phyloP scores from a whole-genome alignment of 106 monocot genomes.

The Dendrobium nobile region DNA sequence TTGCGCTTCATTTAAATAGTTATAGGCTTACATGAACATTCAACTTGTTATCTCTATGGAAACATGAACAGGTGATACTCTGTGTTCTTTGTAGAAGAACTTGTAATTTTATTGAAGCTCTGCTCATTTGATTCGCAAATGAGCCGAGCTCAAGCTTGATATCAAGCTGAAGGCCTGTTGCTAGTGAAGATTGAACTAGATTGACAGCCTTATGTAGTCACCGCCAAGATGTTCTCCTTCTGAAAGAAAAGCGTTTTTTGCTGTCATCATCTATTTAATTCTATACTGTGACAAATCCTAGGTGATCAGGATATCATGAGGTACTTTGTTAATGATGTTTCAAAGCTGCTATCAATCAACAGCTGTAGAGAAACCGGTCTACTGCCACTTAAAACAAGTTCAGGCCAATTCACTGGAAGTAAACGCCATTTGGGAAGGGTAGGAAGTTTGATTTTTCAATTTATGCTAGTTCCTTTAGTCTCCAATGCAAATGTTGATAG shows the following conservation, averaged over 20 bases:
- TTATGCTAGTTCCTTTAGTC: conserved; percentile 1
- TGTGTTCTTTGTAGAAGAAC: background rate
- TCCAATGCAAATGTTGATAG: background rate
- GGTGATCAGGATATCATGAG: conserved; percentile 35
- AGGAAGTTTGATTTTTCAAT: background rate
- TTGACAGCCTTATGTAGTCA: background rate
- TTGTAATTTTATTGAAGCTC: background rate
- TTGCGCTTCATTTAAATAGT: background rate
- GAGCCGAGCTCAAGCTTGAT: background rate
- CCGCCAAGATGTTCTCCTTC: background rate
- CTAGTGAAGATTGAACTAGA: background rate
- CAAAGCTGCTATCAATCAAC: conserved; percentile 26
- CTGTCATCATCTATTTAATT: background rate
- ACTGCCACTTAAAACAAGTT: conserved; percentile 1
- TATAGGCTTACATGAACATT: background rate
- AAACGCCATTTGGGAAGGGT: conserved; percentile 44
- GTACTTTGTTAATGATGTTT: conserved; percentile 55
- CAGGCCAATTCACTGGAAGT: conserved; percentile 19
- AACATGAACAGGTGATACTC: background rate
- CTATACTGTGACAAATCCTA: conserved; percentile 8
- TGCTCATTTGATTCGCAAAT: background rate
- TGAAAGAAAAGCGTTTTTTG: background rate
- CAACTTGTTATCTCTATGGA: background rate
- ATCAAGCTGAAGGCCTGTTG: background rate
- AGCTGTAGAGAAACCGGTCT: conserved; percentile 23